phyloP scores from a whole-genome alignment of 345 rosid genomes.

The Chamaenerion angustifolium region DNA sequence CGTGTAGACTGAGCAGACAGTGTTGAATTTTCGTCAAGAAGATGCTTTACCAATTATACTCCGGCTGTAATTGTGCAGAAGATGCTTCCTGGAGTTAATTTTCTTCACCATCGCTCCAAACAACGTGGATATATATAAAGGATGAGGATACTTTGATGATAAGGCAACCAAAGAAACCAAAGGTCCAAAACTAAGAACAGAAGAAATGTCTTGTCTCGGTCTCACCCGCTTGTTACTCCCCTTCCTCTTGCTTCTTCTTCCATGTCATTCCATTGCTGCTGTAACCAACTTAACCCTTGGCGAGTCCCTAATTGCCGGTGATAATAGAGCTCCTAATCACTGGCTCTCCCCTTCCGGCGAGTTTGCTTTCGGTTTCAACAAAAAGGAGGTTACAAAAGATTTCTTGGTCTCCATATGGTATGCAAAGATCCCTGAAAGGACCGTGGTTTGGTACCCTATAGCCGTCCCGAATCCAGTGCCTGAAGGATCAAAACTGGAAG shows the following conservation, averaged over 20 bases:
- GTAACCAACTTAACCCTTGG: conserved; percentile 5
- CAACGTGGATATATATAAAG: too few relatives aligned
- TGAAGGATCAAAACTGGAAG: conserved; percentile 11
- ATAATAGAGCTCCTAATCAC: conserved; percentile 1
- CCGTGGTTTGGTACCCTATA: conserved; percentile 12
- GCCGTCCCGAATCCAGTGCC: conserved; percentile 1
- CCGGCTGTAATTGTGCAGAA: too few relatives aligned
- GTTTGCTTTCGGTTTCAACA: conserved; percentile 19
- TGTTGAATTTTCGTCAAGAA: too few relatives aligned
- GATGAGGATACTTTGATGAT: too few relatives aligned
- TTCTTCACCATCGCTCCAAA: too few relatives aligned
- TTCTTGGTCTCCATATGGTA: conserved; percentile 24
- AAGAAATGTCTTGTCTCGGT: conserved; percentile 4
- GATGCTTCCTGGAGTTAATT: too few relatives aligned
- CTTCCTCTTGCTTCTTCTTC: conserved; percentile 5
- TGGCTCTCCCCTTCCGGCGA: conserved; percentile 19
- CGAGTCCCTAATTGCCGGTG: conserved; percentile 5
- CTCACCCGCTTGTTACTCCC: background rate
- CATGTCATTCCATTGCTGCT: background rate
- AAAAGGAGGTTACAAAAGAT: background rate
- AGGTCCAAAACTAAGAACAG: background rate
- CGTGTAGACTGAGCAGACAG: too few relatives aligned
- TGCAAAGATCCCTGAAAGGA: conserved; percentile 12
- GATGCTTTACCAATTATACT: too few relatives aligned
- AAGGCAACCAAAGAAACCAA: background rate